phyloP scores from a whole-genome alignment of 2,329 filamentous ascomycete genomes.

The Tolypocladium cylindrosporum region DNA sequence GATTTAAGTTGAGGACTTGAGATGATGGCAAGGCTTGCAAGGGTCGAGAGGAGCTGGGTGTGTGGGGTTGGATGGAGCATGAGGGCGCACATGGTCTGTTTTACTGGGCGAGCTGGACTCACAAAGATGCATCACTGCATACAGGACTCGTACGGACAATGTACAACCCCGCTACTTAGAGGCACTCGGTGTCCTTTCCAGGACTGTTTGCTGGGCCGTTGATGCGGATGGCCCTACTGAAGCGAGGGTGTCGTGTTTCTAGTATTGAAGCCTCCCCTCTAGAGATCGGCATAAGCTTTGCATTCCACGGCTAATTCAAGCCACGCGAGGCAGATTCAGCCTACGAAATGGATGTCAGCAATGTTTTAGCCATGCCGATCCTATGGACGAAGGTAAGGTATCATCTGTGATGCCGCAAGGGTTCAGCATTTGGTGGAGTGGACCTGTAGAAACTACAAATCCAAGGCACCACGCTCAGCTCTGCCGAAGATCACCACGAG shows the following conservation, averaged over 20 bases:
- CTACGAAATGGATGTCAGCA: too few species aligned
- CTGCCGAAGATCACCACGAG: not conserved
- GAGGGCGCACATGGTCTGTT: not conserved
- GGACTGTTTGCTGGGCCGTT: too few species aligned
- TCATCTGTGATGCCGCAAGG: too few species aligned
- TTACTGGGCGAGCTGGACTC: not conserved
- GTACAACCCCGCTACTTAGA: not conserved
- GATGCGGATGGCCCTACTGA: too few species aligned
- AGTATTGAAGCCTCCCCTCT: too few species aligned
- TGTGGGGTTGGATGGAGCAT: not conserved
- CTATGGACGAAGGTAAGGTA: too few species aligned
- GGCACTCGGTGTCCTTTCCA: not conserved
- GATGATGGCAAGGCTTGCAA: not conserved
- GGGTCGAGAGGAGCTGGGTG: not conserved
- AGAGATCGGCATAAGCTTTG: too few species aligned
- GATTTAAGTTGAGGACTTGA: not conserved
- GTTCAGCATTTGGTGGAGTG: not conserved
- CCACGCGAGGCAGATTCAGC: too few species aligned
- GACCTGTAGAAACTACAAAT: not conserved
- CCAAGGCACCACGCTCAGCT: not conserved
- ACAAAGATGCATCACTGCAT: not conserved
- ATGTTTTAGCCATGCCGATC: too few species aligned
- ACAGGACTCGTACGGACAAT: not conserved
- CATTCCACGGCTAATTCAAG: too few species aligned
- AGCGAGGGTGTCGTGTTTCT: too few species aligned